A percentile compares a stretch with the other conserved stretches of the same genome.
Evolutionary conservation across 2,329 filamentous ascomycete species (phyloP).

Genomic region (Fusarium sp.): DNA sequence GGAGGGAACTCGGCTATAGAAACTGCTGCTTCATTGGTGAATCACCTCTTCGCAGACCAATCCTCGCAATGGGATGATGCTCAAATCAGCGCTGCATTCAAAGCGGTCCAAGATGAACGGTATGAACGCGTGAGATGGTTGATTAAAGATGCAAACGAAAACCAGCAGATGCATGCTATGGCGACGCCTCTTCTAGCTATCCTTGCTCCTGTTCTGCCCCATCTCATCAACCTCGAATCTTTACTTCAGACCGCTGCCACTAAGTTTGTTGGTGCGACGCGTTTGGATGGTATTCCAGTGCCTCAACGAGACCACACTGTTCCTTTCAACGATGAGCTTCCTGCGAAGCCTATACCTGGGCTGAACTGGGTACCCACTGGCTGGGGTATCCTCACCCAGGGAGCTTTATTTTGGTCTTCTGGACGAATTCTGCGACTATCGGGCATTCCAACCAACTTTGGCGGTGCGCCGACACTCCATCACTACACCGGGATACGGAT

Average conservation of each 20-base stretch:
- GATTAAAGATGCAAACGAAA: background rate
- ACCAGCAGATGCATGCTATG: background rate
- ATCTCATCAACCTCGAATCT: accelerated
- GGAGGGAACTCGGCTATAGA: slow-evolving; percentile 9
- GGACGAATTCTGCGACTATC: accelerated
- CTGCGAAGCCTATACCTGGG: background rate
- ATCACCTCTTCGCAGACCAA: background rate
- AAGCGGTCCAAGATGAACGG: background rate
- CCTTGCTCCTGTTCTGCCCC: background rate
- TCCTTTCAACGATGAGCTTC: background rate
- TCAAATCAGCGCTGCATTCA: background rate
- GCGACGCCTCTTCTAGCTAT: background rate
- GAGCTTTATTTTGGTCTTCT: background rate
- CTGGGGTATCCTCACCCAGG: background rate
- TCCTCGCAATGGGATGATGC: background rate
- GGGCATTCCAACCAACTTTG: background rate
- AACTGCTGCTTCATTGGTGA: background rate
- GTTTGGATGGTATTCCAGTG: background rate
- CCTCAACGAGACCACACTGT: background rate
- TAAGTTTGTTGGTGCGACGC: background rate
- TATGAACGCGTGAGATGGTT: slow-evolving; percentile 1
- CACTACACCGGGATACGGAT: background rate
- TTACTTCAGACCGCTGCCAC: accelerated
- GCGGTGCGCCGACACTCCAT: accelerated
- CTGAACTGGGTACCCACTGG: background rate